Conservation (phyloP, 2,329 filamentous ascomycete species). For the Fusarium nelsonii region DNA sequence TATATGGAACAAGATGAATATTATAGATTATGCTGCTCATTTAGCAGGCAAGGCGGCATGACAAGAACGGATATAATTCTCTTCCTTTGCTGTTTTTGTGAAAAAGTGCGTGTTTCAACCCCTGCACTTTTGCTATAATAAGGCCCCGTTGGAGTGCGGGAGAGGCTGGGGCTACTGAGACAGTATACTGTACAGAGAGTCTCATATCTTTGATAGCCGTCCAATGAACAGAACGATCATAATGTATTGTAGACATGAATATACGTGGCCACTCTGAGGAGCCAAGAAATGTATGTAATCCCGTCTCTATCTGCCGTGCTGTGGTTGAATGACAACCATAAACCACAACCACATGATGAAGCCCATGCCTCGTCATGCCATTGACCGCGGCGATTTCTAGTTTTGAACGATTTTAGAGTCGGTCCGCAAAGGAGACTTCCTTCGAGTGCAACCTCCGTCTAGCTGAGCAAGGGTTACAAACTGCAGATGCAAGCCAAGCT, state of each 20-base stretch:
- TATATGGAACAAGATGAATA: slow-evolving; percentile 17
- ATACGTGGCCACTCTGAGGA: background rate
- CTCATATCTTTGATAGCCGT: background rate
- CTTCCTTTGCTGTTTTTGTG: slow-evolving; percentile 22
- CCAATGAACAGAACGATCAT: background rate
- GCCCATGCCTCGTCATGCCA: background rate
- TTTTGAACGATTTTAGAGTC: slow-evolving; percentile 21
- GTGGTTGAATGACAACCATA: background rate
- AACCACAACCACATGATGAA: slow-evolving; percentile 10
- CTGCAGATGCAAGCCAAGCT: slow-evolving; percentile 30
- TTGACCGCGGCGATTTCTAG: slow-evolving; percentile 26
- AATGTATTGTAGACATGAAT: background rate
- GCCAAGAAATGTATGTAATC: background rate
- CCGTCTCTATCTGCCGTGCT: slow-evolving; percentile 3
- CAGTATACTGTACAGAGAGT: background rate
- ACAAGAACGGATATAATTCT: background rate
- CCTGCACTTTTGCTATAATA: slow-evolving; percentile 11
- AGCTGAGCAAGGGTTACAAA: slow-evolving; percentile 7
- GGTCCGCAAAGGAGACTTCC: slow-evolving; percentile 18
- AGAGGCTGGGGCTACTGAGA: slow-evolving; percentile 31
- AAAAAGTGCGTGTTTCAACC: slow-evolving; percentile 35
- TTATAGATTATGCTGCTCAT: slow-evolving; percentile 3
- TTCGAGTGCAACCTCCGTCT: slow-evolving; percentile 22
- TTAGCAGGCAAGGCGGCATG: slow-evolving; percentile 6
- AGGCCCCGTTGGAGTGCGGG: slow-evolving; percentile 23